phyloP scores from a whole-genome alignment of 306 rosid genomes.

The Lathyrus oleraceus region DNA sequence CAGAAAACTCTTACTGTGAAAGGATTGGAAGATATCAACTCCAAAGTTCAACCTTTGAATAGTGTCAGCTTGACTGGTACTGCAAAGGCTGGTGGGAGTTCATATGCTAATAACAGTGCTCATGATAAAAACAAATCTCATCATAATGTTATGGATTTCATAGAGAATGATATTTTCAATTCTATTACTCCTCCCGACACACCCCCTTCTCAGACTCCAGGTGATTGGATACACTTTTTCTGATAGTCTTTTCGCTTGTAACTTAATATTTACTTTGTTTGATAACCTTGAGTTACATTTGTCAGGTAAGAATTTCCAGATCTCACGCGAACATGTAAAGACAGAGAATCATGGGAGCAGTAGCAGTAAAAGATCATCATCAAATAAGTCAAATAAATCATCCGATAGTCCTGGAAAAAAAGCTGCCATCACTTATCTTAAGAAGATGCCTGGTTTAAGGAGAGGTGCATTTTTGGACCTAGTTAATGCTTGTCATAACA shows the following conservation, averaged over 20 bases:
- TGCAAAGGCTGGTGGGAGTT: conserved; percentile 19
- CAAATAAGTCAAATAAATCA: conserved; percentile 39
- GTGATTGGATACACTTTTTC: conserved; percentile 40
- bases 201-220: conserved; percentile 51
- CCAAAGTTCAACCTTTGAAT: conserved; percentile 17
- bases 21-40: conserved; percentile 8
- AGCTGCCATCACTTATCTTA: conserved; percentile 54
- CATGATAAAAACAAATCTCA: conserved; percentile 13
- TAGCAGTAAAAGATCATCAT: conserved; percentile 34
- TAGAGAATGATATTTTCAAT: conserved; percentile 40
- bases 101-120: conserved; percentile 3
- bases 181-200: conserved; percentile 63
- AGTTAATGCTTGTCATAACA: conserved; percentile 12
- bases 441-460: conserved; percentile 52
- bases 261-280: conserved; percentile 17
- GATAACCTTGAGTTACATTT: conserved; percentile 31
- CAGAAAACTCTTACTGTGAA: conserved; percentile 16
- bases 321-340: conserved; percentile 49
- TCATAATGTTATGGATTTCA: conserved; percentile 24
- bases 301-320: conserved; percentile 41
- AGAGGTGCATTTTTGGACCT: conserved; percentile 36
- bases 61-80: not conserved
- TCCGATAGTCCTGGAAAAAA: conserved; percentile 36
- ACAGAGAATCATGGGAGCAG: conserved; percentile 30
- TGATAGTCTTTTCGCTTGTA: not conserved